phyloP scores from a whole-genome alignment of 2,329 filamentous ascomycete species.

The Nothophoma quercina region DNA sequence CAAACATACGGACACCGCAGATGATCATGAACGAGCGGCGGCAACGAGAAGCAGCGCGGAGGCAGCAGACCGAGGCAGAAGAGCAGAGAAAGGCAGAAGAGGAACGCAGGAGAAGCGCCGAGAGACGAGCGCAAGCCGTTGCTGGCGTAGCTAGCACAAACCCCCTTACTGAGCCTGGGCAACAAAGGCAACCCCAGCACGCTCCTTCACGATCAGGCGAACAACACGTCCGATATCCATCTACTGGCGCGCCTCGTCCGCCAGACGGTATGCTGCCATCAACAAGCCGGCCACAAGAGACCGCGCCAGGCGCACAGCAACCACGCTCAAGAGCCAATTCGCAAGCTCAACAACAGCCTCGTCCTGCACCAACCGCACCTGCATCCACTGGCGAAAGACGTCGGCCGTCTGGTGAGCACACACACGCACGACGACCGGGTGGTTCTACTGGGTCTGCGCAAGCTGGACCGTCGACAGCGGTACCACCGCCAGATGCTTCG shows the following conservation, averaged over 20 bases:
- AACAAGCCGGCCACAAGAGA: conserved; percentile 34
- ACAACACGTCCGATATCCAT: conserved; percentile 37
- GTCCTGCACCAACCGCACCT: conserved; percentile 34
- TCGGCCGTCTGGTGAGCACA: conserved; percentile 38
- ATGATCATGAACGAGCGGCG: conserved; percentile 90
- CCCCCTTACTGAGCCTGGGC: conserved; percentile 38
- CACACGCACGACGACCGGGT: conserved; percentile 42
- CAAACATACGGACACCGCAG: conserved; percentile 79
- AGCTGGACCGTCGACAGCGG: conserved; percentile 35
- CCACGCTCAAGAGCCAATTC: conserved; percentile 42
- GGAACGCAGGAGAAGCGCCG: conserved; percentile 60
- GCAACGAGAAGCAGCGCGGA: conserved; percentile 76
- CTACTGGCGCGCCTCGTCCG: conserved; percentile 37
- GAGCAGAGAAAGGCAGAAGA: conserved; percentile 63
- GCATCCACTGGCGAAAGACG: conserved; percentile 36
- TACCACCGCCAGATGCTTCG: conserved; percentile 35
- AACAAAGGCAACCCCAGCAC: conserved; percentile 40
- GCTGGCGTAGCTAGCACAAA: conserved; percentile 58
- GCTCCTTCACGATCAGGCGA: conserved; percentile 37
- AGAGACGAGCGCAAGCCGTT: conserved; percentile 66
- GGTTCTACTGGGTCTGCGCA: conserved; percentile 39
- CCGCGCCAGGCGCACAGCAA: conserved; percentile 38
- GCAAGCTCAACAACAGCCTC: conserved; percentile 47
- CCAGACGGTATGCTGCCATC: conserved; percentile 38
- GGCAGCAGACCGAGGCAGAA: conserved; percentile 66